These are phyloP conservation scores for Meyerozyma carpophila DNA, from an alignment of 1,139 yeast species.

Conservation along the genomic window DNA sequence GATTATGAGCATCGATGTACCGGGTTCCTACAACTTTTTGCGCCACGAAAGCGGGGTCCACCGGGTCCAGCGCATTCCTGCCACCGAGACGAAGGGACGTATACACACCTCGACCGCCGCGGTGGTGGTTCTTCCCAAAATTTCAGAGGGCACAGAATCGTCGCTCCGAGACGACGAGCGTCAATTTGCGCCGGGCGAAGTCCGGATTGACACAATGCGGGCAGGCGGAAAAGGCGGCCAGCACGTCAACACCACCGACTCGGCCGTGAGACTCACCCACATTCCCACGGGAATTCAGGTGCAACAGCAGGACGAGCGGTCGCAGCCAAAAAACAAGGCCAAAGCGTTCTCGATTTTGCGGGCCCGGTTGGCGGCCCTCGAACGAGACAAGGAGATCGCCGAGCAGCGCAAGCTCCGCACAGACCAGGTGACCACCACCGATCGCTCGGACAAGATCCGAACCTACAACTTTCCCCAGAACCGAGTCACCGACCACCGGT, in stretches of 20 bases:
- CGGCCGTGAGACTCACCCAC: conserved; percentile 92
- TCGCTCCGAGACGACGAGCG: conserved; percentile 62
- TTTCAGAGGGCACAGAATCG: conserved; percentile 52
- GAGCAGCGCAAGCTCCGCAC: conserved; percentile 66
- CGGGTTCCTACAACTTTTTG: conserved; percentile 69
- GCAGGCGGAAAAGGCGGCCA: conserved; percentile 99
- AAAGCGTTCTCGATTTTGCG: conserved; percentile 81
- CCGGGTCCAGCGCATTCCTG: conserved; percentile 90
- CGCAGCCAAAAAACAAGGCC: conserved; percentile 94
- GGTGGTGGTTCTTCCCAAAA: conserved; percentile 85
- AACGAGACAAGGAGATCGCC: conserved; percentile 57
- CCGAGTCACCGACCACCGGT: conserved; percentile 89
- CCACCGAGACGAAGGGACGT: conserved; percentile 89
- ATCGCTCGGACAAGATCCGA: conserved; percentile 86
- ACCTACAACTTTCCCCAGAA: conserved; percentile 93
- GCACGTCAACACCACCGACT: conserved; percentile 96
- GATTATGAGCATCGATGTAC: conserved; percentile 64
- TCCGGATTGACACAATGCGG: conserved; percentile 91
- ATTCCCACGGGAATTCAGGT: conserved; percentile 88
- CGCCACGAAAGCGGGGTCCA: conserved; percentile 95
- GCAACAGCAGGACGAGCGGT: conserved; percentile 89
- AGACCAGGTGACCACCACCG: conserved; percentile 84
- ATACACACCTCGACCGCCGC: conserved; percentile 96
- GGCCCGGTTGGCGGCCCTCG: conserved; percentile 79
- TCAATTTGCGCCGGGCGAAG: conserved; percentile 79